phyloP scores from a whole-genome alignment of 139 green algal species.

The Tetratostichococcus sp. region DNA sequence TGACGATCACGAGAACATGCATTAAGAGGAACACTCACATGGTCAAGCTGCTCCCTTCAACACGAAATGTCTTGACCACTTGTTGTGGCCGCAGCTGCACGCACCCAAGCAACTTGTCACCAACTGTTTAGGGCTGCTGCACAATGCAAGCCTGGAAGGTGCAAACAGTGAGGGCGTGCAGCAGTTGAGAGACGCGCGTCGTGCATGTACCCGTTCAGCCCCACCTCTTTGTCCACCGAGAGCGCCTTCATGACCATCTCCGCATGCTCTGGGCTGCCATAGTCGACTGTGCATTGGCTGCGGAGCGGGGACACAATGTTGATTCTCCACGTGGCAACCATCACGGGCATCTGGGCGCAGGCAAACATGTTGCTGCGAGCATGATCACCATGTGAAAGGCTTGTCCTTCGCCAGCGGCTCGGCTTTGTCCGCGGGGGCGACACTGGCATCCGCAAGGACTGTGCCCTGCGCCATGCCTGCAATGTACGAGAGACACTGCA shows the following conservation, averaged over 20 bases:
- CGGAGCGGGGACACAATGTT: background rate
- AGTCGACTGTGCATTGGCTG: slow-evolving; percentile 16
- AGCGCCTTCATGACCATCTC: slow-evolving; percentile 23
- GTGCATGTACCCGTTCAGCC: slow-evolving; percentile 1
- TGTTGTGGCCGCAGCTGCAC: slow-evolving; percentile 32
- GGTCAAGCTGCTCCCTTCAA: slow-evolving; percentile 11
- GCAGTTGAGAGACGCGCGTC: background rate
- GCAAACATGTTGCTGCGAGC: background rate
- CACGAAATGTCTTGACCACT: slow-evolving; percentile 18
- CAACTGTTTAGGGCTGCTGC: no score
- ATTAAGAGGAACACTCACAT: slow-evolving; percentile 5
- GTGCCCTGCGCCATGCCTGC: no score
- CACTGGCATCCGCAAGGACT: no score
- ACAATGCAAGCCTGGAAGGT: no score
- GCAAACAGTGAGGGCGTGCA: background rate
- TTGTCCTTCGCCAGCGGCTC: slow-evolving; percentile 1
- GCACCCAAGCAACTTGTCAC: no score
- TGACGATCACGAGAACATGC: background rate
- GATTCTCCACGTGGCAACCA: no score
- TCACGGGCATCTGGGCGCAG: background rate
- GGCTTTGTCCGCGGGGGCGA: no score
- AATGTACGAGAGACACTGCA: no score
- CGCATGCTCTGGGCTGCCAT: slow-evolving; percentile 15
- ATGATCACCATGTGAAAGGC: slow-evolving; percentile 25
- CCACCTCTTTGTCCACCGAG: slow-evolving; percentile 32